Conservation (phyloP, 2,329 filamentous ascomycete species). For the Fusarium marasasianum region DNA sequence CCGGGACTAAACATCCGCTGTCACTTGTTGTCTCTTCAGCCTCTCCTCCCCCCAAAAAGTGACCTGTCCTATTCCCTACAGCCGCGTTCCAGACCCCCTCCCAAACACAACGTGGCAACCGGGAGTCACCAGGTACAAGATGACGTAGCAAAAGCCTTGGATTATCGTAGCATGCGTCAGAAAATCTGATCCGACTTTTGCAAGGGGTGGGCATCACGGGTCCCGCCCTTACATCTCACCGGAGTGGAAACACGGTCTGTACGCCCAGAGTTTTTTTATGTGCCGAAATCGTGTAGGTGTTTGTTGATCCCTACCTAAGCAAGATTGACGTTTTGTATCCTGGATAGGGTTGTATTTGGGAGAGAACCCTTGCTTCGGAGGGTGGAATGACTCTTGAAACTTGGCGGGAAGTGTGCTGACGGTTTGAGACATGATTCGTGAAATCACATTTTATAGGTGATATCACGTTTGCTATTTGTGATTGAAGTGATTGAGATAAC, state of each 20-base stretch:
- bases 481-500: background rate
- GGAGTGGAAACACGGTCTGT: conserved; percentile 18
- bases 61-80: background rate
- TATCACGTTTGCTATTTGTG: background rate
- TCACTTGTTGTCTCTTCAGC: background rate
- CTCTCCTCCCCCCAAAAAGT: background rate
- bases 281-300: background rate
- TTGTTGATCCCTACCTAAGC: background rate
- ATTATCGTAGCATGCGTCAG: conserved; percentile 3
- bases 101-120: conserved; percentile 1
- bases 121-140: background rate
- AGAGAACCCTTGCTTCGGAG: background rate
- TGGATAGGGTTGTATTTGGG: background rate
- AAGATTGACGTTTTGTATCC: background rate
- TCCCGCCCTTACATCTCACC: conserved; percentile 13
- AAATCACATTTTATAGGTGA: background rate
- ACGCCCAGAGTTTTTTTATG: background rate
- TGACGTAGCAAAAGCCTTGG: background rate
- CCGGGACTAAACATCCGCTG: background rate
- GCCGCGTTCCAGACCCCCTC: background rate
- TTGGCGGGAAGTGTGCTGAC: background rate
- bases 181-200: background rate
- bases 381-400: background rate
- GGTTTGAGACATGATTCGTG: background rate
- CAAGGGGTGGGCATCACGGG: conserved; percentile 3